Evolutionary conservation across 805 yeast genomes (phyloP), one percentile per base, ranked within the genome.

Genomic region (Candida corydali): DNA sequence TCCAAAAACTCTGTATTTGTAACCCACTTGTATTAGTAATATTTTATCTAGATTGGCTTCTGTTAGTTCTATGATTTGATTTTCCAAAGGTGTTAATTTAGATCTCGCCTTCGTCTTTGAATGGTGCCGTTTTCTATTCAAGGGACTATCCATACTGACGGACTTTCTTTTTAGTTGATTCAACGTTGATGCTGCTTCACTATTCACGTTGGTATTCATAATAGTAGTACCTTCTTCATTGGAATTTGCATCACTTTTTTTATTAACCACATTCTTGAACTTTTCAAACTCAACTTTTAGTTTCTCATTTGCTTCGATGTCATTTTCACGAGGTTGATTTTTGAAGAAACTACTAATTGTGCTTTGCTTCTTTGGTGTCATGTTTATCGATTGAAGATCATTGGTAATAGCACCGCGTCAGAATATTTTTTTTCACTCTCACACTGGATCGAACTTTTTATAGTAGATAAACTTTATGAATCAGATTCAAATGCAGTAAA

Each of bases 1-100:
- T 0, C 95, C 96, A 54, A 77, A 86, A 42, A 89, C 80, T 51
- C 85, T 86, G 61, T 79, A 93, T 57, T 87, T 88, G 62, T 91
- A 93, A 0, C 98, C 98, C 3, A 86, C 94, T 54, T 93, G 93
- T 17, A 91, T 70, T 0, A 93, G 80, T 7, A 93, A 63, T 1
- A 93, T 47, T 36, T 85, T 85, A 46, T 86, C 95, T 35, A 52
- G 52, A 52, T 91, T 63, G 2, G 58, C 49, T 5, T 57, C 46
- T 51, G 88, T 88, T 35, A 93, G 61, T 3, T 78, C 81, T 19
- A 79, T 63, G 41, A 80, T 78, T 57, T 89, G 97, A 42, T 72
- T 74, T 46, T 88, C 97, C 25, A 89, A 58, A 0, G 97, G 96
- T 0, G 95, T 67, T 25, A 64, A 39, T 34, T 49, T 48, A 16